Base-by-base conservation (phyloP, 1,139 yeast species). In the Pichia sp. region DNA sequence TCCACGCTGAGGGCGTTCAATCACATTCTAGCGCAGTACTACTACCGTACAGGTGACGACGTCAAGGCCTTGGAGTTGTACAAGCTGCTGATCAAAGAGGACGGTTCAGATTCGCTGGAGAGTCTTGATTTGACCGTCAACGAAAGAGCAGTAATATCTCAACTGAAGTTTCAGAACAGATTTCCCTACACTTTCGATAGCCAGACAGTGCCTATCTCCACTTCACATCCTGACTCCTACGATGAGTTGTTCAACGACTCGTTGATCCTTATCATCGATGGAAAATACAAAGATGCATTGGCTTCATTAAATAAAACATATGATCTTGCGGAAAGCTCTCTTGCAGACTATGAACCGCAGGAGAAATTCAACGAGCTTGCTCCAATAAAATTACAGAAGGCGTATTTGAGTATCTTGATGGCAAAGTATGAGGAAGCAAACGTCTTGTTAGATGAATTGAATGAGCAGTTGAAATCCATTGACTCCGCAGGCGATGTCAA, bases 11-110 rank as follows among this genome's bases (percentile, higher is more conserved):
- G 50, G 17, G 92, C 90, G 0, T 71, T 88, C 58, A 72, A 77
- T 53, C 96, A 91, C 67, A 77, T 90, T n/a, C 71, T 84, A 59
- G 97, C 97, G 0, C 99, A 92, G 71, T 83, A 84, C 59, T 79
- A 78, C 65, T 90, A 87, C 73, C 84, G 84, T 65, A 68, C 70
- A 40, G 97, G 96, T 8, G 68, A 79, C 24, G 77, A 80, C 61
- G 67, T 65, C 1, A 75, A 77, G 48, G 84, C 96, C 0, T 74
- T 79, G 58, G 67, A 71, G 6, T 62, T 87, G 4, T 90, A 89
- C 66, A 71, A 77, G 51, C 71, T 73, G 4, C 72, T 89, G 55
- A 68, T 81, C 31, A 49, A 63, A 6, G 51, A 57, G 5, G 56
- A 55, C 5, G 38, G 30, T 4, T 42, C 27, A 6, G 50, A 54